Evolutionary conservation across 768 basidiomycete species (phyloP), one percentile per base, ranked within the genome.

Genomic region (Pulveroboletus sp.): DNA sequence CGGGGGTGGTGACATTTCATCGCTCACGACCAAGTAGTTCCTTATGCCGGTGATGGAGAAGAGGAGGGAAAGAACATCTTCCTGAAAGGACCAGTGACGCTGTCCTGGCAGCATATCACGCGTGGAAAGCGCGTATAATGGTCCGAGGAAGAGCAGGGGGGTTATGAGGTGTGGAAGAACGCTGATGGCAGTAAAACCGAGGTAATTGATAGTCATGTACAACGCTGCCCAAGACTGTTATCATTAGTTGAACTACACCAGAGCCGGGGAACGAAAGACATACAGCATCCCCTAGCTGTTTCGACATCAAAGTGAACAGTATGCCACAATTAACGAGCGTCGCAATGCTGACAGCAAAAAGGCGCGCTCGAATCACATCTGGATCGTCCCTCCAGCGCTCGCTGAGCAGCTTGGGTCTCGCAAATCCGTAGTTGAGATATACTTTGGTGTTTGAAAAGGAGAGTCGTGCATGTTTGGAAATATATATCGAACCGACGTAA

Each of bases 401-500:
- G 37, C 74, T 61, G 23, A 48, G 57, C 43, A 71, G 55, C 53
- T 67, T 70, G 42, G 53, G 67, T 39, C 65, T 56, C 24, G 55
- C 61, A 31, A 63, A 65, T 51, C 63, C 67, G 48, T 52, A 63
- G 38, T 57, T 53, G 50, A 54, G 58, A 24, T 47, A 47, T 46
- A 49, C 55, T 48, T 62, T 58, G 40, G 70, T 56, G 26, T 64
- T 60, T 42, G 74, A 62, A 63, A 80, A 81, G 10, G 73, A 75
- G 26, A 85, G 71, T 36, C 87, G 76, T 11, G 82, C 74, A 54
- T 77, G 72, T 62, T 82, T 86, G 27, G 77, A 83, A 49, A 90
- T 59, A 68, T 95, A 95, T 32, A 95, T 74, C 6, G 86, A 87
- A 12, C 86, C 89, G 44, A 96, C 91, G 59, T 94, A 96, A 45